phyloP scores from a whole-genome alignment of 148 eudicot genomes.

The Drosera capensis region DNA sequence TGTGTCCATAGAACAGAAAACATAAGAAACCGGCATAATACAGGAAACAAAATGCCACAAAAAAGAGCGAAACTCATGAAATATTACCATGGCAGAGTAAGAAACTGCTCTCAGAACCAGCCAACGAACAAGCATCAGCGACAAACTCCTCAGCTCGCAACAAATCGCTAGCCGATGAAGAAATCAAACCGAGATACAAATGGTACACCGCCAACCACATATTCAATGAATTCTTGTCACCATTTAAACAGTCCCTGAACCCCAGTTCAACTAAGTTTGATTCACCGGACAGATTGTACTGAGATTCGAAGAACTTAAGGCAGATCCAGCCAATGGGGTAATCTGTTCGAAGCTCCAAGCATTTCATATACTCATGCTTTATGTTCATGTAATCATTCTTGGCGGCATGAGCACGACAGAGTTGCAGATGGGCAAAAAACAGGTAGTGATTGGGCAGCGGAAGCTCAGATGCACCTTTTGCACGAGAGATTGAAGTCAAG shows the following conservation, averaged over 20 bases:
- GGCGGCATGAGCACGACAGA: slow-evolving; percentile 78
- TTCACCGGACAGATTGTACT: slow-evolving; percentile 33
- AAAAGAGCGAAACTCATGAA: background rate
- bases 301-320: slow-evolving; percentile 53
- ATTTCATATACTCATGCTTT: slow-evolving; percentile 34
- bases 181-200: slow-evolving; percentile 55
- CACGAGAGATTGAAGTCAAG: slow-evolving; percentile 32
- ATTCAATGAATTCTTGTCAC: slow-evolving; percentile 30
- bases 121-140: slow-evolving; percentile 58
- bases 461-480: slow-evolving; percentile 45
- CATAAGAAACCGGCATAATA: no score
- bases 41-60: background rate
- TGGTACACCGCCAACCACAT: slow-evolving; percentile 62
- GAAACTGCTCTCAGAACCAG: slow-evolving; percentile 52
- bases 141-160: slow-evolving; percentile 53
- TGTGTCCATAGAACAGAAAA: slow-evolving; percentile 21
- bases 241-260: slow-evolving; percentile 44
- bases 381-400: slow-evolving; percentile 24
- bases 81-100: slow-evolving; percentile 62
- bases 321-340: slow-evolving; percentile 71
- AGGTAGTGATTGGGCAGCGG: slow-evolving; percentile 32
- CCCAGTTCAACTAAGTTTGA: slow-evolving; percentile 17
- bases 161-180: slow-evolving; percentile 32
- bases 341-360: slow-evolving; percentile 63
- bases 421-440: slow-evolving; percentile 75